Evolutionary conservation across 768 basidiomycete genomes (phyloP), one percentile per base, ranked within the genome.

Genomic region (Crassisporium funariophilum): DNA sequence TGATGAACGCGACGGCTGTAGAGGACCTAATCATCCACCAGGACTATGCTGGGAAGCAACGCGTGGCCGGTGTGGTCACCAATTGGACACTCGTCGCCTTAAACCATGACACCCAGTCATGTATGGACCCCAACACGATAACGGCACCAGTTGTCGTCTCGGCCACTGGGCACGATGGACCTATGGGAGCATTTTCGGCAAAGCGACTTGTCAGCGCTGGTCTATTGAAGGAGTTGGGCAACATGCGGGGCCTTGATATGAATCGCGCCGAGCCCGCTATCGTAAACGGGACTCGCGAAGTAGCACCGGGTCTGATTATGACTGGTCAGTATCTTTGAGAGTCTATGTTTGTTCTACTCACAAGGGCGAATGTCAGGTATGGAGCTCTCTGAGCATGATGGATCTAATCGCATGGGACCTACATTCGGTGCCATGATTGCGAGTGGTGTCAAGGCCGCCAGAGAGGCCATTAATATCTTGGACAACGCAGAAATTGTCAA

Each of bases 161-260:
- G 19, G 84, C 84, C 16, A 86, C 86, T 4, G 87, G 88, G 9
- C 86, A 88, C 56, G 87, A 90, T 52, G 85, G 85, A 0, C 83
- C 82, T 2, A 88, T 88, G 82, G 88, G 88, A 35, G 87, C 87
- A 3, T 90, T 90, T 70, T 83, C 81, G 10, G 88, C 88, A 50
- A 90, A 89, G 66, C 75, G 88, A 27, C 75, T 90, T 44, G 86
- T 87, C 35, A 86, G 84, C 57, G 77, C 82, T 31, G 87, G 87
- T n/a, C 64, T 89, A 55, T 65, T 82, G 54, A 84, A 83, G 65
- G 81, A 83, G 63, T 74, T 89, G 23, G 87, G 87, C 6, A 86
- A 88, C 62, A 90, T 89, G 88, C 74, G 82, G 31, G 84, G 85
- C 8, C 69, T 90, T 51, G 86, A 88, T 68, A 90, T 89, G 88